These are phyloP conservation scores for Xylaria telfairii DNA, from an alignment of 495 filamentous ascomycete species.

Conservation along the genomic window DNA sequence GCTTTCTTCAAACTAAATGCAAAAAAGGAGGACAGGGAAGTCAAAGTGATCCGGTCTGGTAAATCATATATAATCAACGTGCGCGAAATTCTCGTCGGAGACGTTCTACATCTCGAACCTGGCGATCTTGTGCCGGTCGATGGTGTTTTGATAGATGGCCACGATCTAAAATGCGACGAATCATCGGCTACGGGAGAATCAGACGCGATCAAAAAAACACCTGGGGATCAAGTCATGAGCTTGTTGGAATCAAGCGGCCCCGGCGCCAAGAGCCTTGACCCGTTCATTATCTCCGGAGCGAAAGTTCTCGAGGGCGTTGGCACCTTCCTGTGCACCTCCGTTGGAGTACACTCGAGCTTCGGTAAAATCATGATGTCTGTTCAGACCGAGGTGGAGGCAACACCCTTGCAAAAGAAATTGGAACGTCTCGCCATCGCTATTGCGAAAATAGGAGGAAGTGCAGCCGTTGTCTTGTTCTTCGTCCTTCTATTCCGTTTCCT, in stretches of 20 bases:
- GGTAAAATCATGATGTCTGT: conserved; percentile 86
- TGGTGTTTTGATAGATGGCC: conserved; percentile 75
- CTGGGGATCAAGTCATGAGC: conserved; percentile 66
- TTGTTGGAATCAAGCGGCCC: conserved; percentile 64
- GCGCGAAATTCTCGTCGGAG: conserved; percentile 81
- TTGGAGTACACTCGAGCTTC: conserved; percentile 73
- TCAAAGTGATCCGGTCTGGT: conserved; percentile 80
- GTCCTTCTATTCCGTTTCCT: conserved; percentile 79
- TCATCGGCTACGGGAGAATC: conserved; percentile 80
- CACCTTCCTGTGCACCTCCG: conserved; percentile 76
- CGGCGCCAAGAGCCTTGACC: conserved; percentile 61
- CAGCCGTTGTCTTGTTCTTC: conserved; percentile 72
- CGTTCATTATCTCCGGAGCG: conserved; percentile 81
- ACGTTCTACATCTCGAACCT: conserved; percentile 83
- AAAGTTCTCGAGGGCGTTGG: conserved; percentile 85
- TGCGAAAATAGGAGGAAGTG: conserved; percentile 73
- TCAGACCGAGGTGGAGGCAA: conserved; percentile 76
- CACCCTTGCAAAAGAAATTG: conserved; percentile 78
- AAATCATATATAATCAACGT: conserved; percentile 78
- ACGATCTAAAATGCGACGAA: conserved; percentile 80
- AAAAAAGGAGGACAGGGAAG: conserved; percentile 71
- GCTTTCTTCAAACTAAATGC: conserved; percentile 73
- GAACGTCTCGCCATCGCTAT: conserved; percentile 79
- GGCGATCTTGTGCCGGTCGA: conserved; percentile 87
- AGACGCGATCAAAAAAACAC: conserved; percentile 66